These are phyloP conservation scores for Quercus bicolor DNA, from an alignment of 306 rosid species.

Conservation along the genomic window DNA sequence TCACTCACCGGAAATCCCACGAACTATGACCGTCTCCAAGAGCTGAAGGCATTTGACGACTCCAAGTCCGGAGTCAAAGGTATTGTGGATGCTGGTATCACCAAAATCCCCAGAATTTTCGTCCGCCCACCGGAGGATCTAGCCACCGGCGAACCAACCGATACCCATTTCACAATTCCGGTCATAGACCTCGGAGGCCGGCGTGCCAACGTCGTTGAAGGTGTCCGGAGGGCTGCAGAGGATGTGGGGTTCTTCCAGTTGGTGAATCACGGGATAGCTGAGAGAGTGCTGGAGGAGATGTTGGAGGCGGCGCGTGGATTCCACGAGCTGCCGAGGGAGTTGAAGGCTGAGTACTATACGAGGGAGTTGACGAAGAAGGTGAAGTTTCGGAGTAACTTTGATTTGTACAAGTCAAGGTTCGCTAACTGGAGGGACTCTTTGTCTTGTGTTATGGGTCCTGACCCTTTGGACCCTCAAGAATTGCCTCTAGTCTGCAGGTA, in stretches of 20 bases:
- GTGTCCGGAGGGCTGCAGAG: slow-evolving; percentile 32
- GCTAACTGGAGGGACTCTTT: slow-evolving; percentile 51
- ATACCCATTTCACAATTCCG: slow-evolving; percentile 26
- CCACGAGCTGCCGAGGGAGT: slow-evolving; percentile 39
- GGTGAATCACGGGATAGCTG: slow-evolving; percentile 42
- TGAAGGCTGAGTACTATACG: slow-evolving; percentile 32
- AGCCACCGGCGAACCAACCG: background rate
- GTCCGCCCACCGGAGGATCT: slow-evolving; percentile 15
- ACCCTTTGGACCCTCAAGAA: slow-evolving; percentile 19
- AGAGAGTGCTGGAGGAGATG: slow-evolving; percentile 27
- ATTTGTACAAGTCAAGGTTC: slow-evolving; percentile 35
- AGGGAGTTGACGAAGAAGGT: slow-evolving; percentile 34
- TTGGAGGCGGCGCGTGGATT: slow-evolving; percentile 36
- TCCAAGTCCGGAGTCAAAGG: slow-evolving; percentile 45
- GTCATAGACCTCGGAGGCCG: slow-evolving; percentile 25
- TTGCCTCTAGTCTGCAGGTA: slow-evolving; percentile 43
- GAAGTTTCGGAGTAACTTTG: slow-evolving; percentile 40
- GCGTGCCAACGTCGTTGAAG: slow-evolving; percentile 5
- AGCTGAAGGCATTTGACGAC: slow-evolving; percentile 37
- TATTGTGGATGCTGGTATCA: slow-evolving; percentile 30
- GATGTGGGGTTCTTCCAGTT: slow-evolving; percentile 44
- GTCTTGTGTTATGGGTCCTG: slow-evolving; percentile 40
- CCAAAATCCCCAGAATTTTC: slow-evolving; percentile 31
- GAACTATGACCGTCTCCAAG: slow-evolving; percentile 13
- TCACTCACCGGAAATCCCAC: background rate